These are phyloP conservation scores for Aegilops tauschii DNA, from an alignment of 176 grass and related monocot genomes.

Conservation along the genomic window DNA sequence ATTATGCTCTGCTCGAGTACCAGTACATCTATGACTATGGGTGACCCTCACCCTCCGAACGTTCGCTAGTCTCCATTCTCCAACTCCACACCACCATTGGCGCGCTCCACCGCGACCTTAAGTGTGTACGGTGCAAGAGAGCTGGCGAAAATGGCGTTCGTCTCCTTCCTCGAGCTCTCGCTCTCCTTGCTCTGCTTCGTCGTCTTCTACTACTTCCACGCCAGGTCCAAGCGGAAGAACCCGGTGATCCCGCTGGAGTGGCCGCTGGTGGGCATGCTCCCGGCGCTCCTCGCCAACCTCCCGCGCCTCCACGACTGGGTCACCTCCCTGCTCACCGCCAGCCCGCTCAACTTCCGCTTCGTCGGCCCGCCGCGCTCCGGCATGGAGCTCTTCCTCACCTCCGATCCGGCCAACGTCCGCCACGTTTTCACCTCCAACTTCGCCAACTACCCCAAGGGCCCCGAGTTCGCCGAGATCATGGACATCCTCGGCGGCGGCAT, in stretches of 20 bases:
- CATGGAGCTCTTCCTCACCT: conserved; percentile 49
- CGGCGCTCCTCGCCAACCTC: conserved; percentile 43
- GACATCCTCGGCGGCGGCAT: conserved; percentile 84
- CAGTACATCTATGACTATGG: not conserved
- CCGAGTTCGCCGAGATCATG: conserved; percentile 69
- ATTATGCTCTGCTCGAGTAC: not conserved
- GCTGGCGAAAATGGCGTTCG: not conserved
- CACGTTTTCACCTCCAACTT: conserved; percentile 81
- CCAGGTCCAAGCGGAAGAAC: conserved; percentile 32
- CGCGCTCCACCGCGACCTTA: not conserved
- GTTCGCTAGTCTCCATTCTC: not conserved
- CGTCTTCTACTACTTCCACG: conserved; percentile 38
- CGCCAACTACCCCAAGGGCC: conserved; percentile 75
- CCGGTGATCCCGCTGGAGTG: conserved; percentile 46
- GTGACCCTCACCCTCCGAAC: not conserved
- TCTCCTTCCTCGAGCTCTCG: conserved; percentile 22
- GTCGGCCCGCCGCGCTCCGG: conserved; percentile 45
- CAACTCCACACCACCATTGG: not conserved
- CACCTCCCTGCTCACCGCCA: conserved; percentile 18
- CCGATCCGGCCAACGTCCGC: conserved; percentile 60
- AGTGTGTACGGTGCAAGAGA: not conserved
- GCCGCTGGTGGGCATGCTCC: conserved; percentile 75
- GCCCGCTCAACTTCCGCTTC: conserved; percentile 54
- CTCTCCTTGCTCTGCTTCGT: conserved; percentile 37
- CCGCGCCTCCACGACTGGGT: conserved; percentile 57